phyloP scores from a whole-genome alignment of 805 yeast genomes.

The Torulaspora gathmanii region DNA sequence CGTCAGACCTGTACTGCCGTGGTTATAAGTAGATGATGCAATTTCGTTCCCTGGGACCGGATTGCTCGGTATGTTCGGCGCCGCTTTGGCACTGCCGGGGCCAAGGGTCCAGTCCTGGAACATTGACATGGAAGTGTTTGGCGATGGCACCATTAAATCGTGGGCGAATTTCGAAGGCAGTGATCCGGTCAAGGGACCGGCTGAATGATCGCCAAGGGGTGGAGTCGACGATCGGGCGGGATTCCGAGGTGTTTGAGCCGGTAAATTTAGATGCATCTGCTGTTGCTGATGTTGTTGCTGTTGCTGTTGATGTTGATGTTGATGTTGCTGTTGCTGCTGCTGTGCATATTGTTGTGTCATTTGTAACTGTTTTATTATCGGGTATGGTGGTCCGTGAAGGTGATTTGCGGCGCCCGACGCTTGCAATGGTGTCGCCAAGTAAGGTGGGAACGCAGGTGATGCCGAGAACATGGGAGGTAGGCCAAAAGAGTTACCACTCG shows the following conservation, averaged over 20 bases:
- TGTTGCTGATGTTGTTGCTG: slow-evolving; percentile 8
- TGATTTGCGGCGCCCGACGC: slow-evolving; percentile 31
- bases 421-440: slow-evolving; percentile 36
- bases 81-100: slow-evolving; percentile 13
- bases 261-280: background rate
- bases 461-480: slow-evolving; percentile 31
- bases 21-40: slow-evolving; percentile 13
- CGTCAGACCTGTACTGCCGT: slow-evolving; percentile 31
- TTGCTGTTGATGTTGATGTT: slow-evolving; percentile 21
- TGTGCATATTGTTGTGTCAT: slow-evolving; percentile 23
- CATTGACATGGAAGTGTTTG: slow-evolving; percentile 30
- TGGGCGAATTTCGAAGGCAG: slow-evolving; percentile 35
- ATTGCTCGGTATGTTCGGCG: slow-evolving; percentile 2
- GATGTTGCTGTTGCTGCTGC: slow-evolving; percentile 15
- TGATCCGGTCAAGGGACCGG: slow-evolving; percentile 29
- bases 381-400: slow-evolving; percentile 22
- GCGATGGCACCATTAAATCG: slow-evolving; percentile 34
- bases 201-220: slow-evolving; percentile 17
- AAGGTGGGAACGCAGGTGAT: slow-evolving; percentile 32
- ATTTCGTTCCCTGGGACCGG: slow-evolving; percentile 4
- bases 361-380: slow-evolving; percentile 24
- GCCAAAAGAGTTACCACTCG: slow-evolving; percentile 16
- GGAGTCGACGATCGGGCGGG: slow-evolving; percentile 11
- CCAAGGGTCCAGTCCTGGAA: slow-evolving; percentile 34
- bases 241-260: slow-evolving; percentile 4